phyloP scores from a whole-genome alignment of 2,329 filamentous ascomycete species.

The Ceratocystis huliohia region DNA sequence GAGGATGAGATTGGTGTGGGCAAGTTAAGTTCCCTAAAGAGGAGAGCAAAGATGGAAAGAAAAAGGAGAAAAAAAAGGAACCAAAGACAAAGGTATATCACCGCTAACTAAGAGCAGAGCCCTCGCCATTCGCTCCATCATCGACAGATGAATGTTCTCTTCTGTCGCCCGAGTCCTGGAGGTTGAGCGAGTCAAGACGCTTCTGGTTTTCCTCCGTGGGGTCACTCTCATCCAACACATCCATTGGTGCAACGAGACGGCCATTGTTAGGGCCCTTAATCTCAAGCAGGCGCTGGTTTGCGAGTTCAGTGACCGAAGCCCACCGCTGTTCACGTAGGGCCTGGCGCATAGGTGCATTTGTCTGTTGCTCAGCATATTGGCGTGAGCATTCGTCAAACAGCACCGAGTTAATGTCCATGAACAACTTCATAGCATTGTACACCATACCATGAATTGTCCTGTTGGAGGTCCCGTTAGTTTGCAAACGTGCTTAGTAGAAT shows the following conservation, averaged over 20 bases:
- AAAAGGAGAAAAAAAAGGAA: constrained; percentile 11
- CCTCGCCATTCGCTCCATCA: background rate
- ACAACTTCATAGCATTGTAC: constrained; percentile 98
- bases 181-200: constrained; percentile 74
- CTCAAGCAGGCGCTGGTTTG: constrained; percentile 50
- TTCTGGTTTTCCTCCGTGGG: constrained; percentile 73
- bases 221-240: constrained; percentile 62
- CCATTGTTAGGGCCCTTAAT: constrained; percentile 28
- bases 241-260: constrained; percentile 33
- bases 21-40: background rate
- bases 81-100: constrained; percentile 17
- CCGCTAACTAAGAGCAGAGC: constrained; percentile 8
- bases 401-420: constrained; percentile 99
- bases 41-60: background rate
- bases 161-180: constrained; percentile 64
- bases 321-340: constrained; percentile 73
- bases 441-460: constrained; percentile 99
- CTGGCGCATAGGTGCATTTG: constrained; percentile 75
- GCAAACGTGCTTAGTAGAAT: background rate
- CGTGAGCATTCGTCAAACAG: constrained; percentile 98
- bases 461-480: background rate
- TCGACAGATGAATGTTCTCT: constrained; percentile 30
- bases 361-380: constrained; percentile 93
- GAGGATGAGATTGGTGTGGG: background rate
- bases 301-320: constrained; percentile 73